A percentile compares a stretch with the other conserved stretches of the same genome.
These are phyloP conservation scores for Citrullus mucosospermus DNA, from an alignment of 306 rosid species.

Conservation along the genomic window DNA sequence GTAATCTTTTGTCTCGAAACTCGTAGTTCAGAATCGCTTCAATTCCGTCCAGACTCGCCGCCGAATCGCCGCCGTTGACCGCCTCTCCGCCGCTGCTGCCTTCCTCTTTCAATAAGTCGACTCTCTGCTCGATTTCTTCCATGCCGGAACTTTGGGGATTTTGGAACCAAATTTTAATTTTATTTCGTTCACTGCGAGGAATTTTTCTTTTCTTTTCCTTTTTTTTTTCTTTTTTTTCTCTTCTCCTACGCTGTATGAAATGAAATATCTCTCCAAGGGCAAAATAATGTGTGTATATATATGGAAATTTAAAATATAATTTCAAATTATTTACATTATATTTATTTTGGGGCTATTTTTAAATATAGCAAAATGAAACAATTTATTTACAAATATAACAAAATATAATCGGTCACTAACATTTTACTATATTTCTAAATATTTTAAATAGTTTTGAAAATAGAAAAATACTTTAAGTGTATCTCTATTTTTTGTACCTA, in stretches of 20 bases:
- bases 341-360: too few species aligned
- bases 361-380: too few species aligned
- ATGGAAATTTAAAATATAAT: too few species aligned
- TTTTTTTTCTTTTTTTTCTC: background rate
- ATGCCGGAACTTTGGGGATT: background rate
- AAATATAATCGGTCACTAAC: too few species aligned
- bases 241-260: background rate
- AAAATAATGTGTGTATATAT: background rate
- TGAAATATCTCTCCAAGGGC: background rate
- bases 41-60: slow-evolving; percentile 16
- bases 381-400: too few species aligned
- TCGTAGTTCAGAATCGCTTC: slow-evolving; percentile 33
- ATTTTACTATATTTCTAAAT: too few species aligned
- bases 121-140: background rate
- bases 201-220: background rate
- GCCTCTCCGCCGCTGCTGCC: background rate
- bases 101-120: background rate
- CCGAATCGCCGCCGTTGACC: background rate
- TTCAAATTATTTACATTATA: too few species aligned
- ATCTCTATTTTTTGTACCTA: too few species aligned
- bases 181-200: background rate
- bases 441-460: too few species aligned
- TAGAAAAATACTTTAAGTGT: too few species aligned
- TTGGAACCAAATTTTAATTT: background rate
- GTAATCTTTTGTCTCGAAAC: slow-evolving; percentile 23